A percentile compares a stretch with the other conserved stretches of the same genome.
Conservation (phyloP, 1,139 yeast genomes). For the Suhomyces atakaporum region DNA sequence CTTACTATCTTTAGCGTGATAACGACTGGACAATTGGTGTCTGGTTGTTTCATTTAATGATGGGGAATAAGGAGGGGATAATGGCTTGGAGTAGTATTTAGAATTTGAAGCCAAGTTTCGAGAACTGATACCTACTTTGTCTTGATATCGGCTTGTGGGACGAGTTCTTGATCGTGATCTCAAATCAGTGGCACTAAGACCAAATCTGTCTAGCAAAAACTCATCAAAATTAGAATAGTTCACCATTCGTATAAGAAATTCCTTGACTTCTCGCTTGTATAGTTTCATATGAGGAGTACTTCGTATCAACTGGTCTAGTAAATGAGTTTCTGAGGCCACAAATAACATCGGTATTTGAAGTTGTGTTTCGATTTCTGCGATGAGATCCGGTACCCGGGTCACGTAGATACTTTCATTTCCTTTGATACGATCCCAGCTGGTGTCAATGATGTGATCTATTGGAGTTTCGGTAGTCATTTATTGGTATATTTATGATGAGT, state of each 20-base stretch:
- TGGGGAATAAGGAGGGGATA: conserved; percentile 16
- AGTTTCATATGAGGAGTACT: conserved; percentile 32
- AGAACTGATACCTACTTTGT: background rate
- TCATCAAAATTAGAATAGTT: conserved; percentile 23
- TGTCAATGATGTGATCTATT: conserved; percentile 22
- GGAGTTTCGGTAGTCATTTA: conserved; percentile 5
- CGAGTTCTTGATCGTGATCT: background rate
- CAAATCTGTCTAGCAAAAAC: conserved; percentile 29
- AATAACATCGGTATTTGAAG: conserved; percentile 26
- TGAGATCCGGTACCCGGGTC: conserved; percentile 28
- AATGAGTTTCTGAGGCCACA: conserved; percentile 26
- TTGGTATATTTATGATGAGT: background rate
- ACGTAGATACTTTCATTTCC: conserved; percentile 27
- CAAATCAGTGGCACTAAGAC: conserved; percentile 17
- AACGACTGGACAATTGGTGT: background rate
- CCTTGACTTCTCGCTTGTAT: conserved; percentile 28
- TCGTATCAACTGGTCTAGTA: conserved; percentile 29
- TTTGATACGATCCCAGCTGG: conserved; percentile 30
- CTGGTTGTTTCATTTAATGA: background rate
- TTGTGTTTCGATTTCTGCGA: conserved; percentile 30
- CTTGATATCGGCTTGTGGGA: background rate
- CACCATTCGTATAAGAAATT: conserved; percentile 34
- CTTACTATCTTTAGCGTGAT: background rate
- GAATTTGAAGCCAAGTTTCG: background rate
- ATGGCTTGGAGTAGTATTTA: conserved; percentile 5